Conservation (phyloP, 2,329 filamentous ascomycete species). For the Penicillium sp. region DNA sequence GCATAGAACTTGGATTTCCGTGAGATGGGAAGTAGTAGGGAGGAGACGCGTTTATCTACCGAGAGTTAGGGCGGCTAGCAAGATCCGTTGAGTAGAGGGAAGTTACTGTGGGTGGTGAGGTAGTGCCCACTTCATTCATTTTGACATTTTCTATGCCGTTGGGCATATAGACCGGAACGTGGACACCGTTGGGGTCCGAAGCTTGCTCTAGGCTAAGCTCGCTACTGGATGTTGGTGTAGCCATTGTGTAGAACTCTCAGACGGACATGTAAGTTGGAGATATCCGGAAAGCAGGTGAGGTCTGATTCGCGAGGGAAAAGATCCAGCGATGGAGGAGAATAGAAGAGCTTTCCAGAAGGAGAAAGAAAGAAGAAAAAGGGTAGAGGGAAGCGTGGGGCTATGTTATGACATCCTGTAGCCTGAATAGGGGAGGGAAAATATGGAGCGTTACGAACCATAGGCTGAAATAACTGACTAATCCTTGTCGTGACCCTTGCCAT, state of each 20-base stretch:
- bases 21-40: not conserved
- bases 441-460: slow-evolving; percentile 10
- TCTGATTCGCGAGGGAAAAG: slow-evolving; percentile 3
- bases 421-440: not conserved
- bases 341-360: slow-evolving; percentile 19
- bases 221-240: slow-evolving; percentile 20
- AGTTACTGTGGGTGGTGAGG: not conserved
- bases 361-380: slow-evolving; percentile 23
- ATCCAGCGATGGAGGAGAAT: slow-evolving; percentile 6
- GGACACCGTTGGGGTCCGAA: not conserved
- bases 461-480: slow-evolving; percentile 30
- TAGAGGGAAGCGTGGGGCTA: slow-evolving; percentile 11
- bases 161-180: not conserved
- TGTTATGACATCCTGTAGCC: slow-evolving; percentile 10
- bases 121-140: not conserved
- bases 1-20: not conserved
- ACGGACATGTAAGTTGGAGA: not conserved
- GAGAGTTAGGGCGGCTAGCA: not conserved
- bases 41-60: not conserved
- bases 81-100: not conserved
- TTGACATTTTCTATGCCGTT: not conserved
- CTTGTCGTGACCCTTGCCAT: no score
- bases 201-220: slow-evolving; percentile 8
- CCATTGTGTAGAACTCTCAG: slow-evolving; percentile 4
- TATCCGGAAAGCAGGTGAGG: slow-evolving; percentile 5